phyloP scores from a whole-genome alignment of 148 eudicot genomes.

The Amaranthus cruentus region DNA sequence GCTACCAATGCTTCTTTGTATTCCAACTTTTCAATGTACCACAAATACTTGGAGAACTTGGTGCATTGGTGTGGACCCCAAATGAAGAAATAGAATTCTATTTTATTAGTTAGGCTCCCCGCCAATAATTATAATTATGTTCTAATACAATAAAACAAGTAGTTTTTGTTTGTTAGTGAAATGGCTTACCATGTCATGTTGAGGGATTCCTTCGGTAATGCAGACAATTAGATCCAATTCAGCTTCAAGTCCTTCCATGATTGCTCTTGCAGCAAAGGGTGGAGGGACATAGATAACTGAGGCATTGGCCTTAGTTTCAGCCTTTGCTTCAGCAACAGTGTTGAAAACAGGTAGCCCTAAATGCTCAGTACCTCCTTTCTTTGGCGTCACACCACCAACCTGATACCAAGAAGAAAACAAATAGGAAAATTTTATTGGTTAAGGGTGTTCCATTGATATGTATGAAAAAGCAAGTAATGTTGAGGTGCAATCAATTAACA shows the following conservation, averaged over 20 bases:
- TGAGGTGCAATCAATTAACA: neutral
- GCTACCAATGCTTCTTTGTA: no score
- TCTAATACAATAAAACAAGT: neutral
- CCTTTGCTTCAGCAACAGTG: conserved; percentile 91
- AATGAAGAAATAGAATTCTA: no score
- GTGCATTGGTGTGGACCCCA: no score
- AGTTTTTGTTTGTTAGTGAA: neutral
- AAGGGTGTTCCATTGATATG: neutral
- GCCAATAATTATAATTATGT: no score
- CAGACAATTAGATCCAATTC: conserved; percentile 91
- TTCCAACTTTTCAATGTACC: no score
- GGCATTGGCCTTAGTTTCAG: conserved; percentile 92
- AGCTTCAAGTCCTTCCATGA: conserved; percentile 94
- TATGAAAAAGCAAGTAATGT: neutral
- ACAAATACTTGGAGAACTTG: no score
- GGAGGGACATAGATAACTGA: conserved; percentile 97
- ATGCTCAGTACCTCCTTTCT: conserved; percentile 96
- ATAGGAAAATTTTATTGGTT: neutral
- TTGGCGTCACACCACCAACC: conserved; percentile 99
- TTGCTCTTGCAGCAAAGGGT: conserved; percentile 92
- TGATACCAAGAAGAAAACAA: conserved; percentile 18
- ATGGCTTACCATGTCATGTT: conserved; percentile 86
- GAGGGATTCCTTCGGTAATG: conserved; percentile 99
- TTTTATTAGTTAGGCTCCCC: no score
- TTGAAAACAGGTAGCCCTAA: conserved; percentile 94